Conservation (phyloP, 805 yeast species). For the Candida andamanensis region DNA sequence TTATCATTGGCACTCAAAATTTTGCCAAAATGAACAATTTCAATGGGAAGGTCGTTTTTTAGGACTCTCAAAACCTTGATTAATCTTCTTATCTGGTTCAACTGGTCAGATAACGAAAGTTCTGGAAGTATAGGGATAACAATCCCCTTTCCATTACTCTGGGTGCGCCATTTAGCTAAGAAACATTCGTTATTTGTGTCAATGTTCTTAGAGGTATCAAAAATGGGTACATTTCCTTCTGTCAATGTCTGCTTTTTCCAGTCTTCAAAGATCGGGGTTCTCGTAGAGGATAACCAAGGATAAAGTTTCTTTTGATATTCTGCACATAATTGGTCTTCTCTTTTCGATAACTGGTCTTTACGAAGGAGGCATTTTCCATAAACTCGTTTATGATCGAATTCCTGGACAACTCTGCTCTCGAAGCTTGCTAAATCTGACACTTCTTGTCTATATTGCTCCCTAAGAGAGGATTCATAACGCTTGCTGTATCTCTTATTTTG, state of each 20-base stretch:
- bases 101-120: constrained; percentile 10
- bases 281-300: constrained; percentile 27
- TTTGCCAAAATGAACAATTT: constrained; percentile 17
- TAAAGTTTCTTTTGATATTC: constrained; percentile 14
- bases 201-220: constrained; percentile 3
- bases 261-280: constrained; percentile 17
- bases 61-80: constrained; percentile 21
- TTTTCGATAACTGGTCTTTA: background rate
- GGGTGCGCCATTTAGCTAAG: constrained; percentile 7
- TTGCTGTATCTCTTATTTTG: constrained; percentile 10
- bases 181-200: constrained; percentile 10
- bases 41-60: constrained; percentile 26
- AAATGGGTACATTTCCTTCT: constrained; percentile 10
- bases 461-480: constrained; percentile 8
- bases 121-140: constrained; percentile 24
- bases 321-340: constrained; percentile 10
- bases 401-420: constrained; percentile 16
- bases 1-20: constrained; percentile 9
- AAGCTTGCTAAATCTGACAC: constrained; percentile 7
- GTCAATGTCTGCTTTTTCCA: constrained; percentile 12
- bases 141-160: constrained; percentile 25
- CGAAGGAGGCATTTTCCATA: constrained; percentile 23
- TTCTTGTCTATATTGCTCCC: constrained; percentile 9
- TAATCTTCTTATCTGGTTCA: constrained; percentile 17
- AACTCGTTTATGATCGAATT: constrained; percentile 18